phyloP scores from a whole-genome alignment of 2,329 filamentous ascomycete genomes.

The Fusarium sororula region DNA sequence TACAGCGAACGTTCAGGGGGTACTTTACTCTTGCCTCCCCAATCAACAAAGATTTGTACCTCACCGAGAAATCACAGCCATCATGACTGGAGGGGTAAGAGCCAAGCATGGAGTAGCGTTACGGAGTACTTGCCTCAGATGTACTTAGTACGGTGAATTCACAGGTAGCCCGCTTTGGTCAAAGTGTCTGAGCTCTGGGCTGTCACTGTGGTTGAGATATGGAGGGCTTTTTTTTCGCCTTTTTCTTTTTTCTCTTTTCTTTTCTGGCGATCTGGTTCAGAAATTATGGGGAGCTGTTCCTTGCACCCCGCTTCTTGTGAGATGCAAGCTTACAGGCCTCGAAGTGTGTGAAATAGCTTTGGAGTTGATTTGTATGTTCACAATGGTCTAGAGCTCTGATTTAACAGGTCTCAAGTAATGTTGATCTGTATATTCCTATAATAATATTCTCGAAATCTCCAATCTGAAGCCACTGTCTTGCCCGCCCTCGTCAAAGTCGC shows the following conservation, averaged over 20 bases:
- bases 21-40: constrained; percentile 26
- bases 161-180: constrained; percentile 15
- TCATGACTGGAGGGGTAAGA: constrained; percentile 22
- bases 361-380: background rate
- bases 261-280: constrained; percentile 35
- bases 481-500: constrained; percentile 20
- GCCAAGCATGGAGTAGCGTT: constrained; percentile 31
- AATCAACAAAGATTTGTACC: constrained; percentile 30
- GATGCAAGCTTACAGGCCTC: constrained; percentile 5
- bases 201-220: constrained; percentile 14
- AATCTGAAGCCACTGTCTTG: constrained; percentile 9
- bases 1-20: background rate
- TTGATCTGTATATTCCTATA: fast-evolving
- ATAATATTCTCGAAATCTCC: background rate
- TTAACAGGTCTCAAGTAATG: fast-evolving
- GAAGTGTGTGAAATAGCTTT: background rate
- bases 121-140: constrained; percentile 35
- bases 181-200: constrained; percentile 6
- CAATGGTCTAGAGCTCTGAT: background rate
- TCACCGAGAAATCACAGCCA: constrained; percentile 31
- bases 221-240: constrained; percentile 1
- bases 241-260: background rate
- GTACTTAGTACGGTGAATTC: constrained; percentile 30
- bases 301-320: constrained; percentile 32
- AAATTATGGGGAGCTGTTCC: constrained; percentile 38